phyloP scores from a whole-genome alignment of 1,284 basidiomycete species.

The Singerocomus rubriflavus region DNA sequence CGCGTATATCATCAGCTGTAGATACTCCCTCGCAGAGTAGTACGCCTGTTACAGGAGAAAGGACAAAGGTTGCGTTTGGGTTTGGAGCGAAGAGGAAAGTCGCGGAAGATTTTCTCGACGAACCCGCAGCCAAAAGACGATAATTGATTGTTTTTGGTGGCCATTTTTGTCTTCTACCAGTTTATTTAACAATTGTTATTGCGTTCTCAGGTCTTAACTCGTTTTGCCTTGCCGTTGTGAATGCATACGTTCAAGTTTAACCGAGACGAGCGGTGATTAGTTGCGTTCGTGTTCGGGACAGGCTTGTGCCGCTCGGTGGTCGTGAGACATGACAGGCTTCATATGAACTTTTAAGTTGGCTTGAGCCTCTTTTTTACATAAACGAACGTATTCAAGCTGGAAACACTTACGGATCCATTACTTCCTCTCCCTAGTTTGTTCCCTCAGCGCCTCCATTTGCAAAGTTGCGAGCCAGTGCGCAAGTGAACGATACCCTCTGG shows the following conservation, averaged over 20 bases:
- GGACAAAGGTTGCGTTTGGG: slow-evolving; percentile 72
- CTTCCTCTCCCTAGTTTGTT: too few species aligned
- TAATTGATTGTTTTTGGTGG: slow-evolving; percentile 16
- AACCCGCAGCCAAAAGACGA: slow-evolving; percentile 46
- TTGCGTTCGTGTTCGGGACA: background rate
- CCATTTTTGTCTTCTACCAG: background rate
- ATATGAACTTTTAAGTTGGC: background rate
- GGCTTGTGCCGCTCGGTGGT: background rate
- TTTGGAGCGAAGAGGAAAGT: slow-evolving; percentile 77
- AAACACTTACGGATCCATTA: too few species aligned
- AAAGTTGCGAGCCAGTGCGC: too few species aligned
- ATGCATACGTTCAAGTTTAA: background rate
- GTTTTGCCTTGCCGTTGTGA: background rate
- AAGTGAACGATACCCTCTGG: too few species aligned
- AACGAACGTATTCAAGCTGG: too few species aligned
- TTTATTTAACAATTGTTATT: background rate
- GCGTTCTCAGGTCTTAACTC: background rate
- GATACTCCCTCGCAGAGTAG: slow-evolving; percentile 45
- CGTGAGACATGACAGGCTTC: background rate
- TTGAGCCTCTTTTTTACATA: too few species aligned
- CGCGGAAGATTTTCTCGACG: slow-evolving; percentile 51
- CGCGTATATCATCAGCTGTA: slow-evolving; percentile 62
- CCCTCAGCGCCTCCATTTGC: too few species aligned
- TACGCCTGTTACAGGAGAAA: slow-evolving; percentile 57
- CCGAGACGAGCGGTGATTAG: background rate